Evolutionary conservation across 2,329 filamentous ascomycete species (phyloP).

Genomic region (Dactylellina cionopaga): DNA sequence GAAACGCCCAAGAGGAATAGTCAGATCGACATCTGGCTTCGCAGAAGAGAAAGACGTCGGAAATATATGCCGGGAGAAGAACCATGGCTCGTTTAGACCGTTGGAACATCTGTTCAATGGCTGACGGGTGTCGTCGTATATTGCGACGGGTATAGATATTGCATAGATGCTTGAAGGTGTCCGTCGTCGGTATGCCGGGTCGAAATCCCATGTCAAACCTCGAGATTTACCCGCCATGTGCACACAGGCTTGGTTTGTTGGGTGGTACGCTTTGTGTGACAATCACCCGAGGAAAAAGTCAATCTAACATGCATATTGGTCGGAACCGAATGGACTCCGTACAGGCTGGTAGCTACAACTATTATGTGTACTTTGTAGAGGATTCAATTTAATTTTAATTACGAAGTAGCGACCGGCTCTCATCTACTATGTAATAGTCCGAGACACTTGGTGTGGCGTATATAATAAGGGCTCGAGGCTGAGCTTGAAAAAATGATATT

Average conservation of each 20-base stretch:
- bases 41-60: not conserved
- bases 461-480: too few relatives aligned
- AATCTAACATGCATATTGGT: conserved; percentile 5
- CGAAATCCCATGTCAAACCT: conserved; percentile 4
- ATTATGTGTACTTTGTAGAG: too few relatives aligned
- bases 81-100: conserved; percentile 6
- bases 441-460: too few relatives aligned
- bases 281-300: too few relatives aligned
- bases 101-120: not conserved
- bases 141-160: not conserved
- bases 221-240: not conserved
- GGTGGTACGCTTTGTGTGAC: too few relatives aligned
- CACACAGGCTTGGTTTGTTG: conserved; percentile 5
- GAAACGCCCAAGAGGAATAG: not conserved
- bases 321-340: too few relatives aligned
- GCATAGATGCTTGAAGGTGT: conserved; percentile 8
- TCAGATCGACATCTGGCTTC: too few relatives aligned
- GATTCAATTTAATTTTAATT: too few relatives aligned
- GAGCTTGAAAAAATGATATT: too few relatives aligned
- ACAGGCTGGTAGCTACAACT: too few relatives aligned
- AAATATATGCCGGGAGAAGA: not conserved
- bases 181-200: conserved; percentile 25
- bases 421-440: too few relatives aligned
- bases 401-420: too few relatives aligned
- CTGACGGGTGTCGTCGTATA: not conserved